Evolutionary conservation across 495 filamentous ascomycete species (phyloP), one percentile per base, ranked within the genome.

Genomic region (Trichocladium antarcticum): DNA sequence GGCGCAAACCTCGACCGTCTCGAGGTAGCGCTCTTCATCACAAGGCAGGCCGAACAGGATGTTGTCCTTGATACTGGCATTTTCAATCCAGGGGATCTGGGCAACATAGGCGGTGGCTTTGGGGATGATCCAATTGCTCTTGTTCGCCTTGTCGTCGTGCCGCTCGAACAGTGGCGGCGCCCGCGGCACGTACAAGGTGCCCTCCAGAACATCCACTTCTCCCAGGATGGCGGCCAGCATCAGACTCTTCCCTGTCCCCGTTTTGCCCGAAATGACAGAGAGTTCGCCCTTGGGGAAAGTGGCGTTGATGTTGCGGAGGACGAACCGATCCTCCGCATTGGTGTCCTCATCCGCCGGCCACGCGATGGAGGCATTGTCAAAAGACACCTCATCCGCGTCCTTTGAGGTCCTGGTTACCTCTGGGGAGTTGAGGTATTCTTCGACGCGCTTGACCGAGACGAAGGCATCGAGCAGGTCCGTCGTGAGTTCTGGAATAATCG

Each of bases 31-130:
- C 6, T 66, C 64, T 34, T 73, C 61, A 47, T 85, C 75, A 42
- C 68, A 81, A 1, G 85, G 84, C 8, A 89, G 67, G 14, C 85
- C 84, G 54, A 89, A 84, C 0, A 85, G 57, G 39, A 92, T 83
- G 47, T 87, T 87, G 15, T 84, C 78, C 49, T 73, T 79, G 54
- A 92, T 80, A 6, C 74, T 84, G 0, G 83, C 83, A 54, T 89
- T 89, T 53, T 89, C 85, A 49, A 92, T 87, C 85, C 85, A 92
- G 0, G 85, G 85, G 15, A 82, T 85, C 60, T 92, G 86, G 6
- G 83, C 79, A 22, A 92, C 84, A 59, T 81, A 92, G 0, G 85
- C 85, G 39, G 87, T 77, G 1, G 78, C 71, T 1, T 71, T 71
- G 14, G 81, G 77, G 17, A 87, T 71, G 42, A 85, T 78, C 84